These are phyloP conservation scores for Aureobasidium sp. DNA, from an alignment of 2,329 filamentous ascomycete species.

Conservation along the genomic window DNA sequence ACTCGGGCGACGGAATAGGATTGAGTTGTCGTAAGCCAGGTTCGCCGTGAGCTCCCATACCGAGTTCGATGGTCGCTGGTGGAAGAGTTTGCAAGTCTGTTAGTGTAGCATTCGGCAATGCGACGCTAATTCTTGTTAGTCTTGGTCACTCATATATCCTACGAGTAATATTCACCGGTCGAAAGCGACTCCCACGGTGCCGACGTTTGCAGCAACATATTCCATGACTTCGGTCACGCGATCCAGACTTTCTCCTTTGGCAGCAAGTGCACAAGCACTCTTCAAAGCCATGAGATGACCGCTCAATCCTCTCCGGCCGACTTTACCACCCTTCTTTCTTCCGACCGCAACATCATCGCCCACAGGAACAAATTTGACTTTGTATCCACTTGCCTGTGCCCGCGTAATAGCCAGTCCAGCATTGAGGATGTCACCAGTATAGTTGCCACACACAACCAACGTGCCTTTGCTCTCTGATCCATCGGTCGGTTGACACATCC, in stretches of 20 bases:
- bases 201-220: conserved; percentile 28
- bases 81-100: conserved; percentile 51
- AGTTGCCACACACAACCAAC: conserved; percentile 56
- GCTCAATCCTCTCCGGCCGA: conserved; percentile 53
- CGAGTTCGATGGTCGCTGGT: conserved; percentile 50
- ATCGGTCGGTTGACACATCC: conserved; percentile 42
- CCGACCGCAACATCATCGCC: conserved; percentile 59
- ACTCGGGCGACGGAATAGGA: conserved; percentile 29
- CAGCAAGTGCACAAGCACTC: conserved; percentile 47
- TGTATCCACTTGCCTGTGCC: conserved; percentile 46
- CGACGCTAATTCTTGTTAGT: conserved; percentile 20
- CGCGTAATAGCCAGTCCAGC: conserved; percentile 53
- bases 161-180: conserved; percentile 19
- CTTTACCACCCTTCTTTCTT: conserved; percentile 44
- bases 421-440: conserved; percentile 56
- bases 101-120: conserved; percentile 41
- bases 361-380: conserved; percentile 50
- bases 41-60: conserved; percentile 60
- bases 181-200: conserved; percentile 28
- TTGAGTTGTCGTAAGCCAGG: conserved; percentile 50
- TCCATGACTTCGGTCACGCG: conserved; percentile 29
- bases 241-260: conserved; percentile 23
- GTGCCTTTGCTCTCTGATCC: conserved; percentile 27
- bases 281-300: conserved; percentile 54
- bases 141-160: too few relatives aligned